Evolutionary conservation across 176 grass and related monocot species (phyloP).

Genomic region (Oryza punctata): DNA sequence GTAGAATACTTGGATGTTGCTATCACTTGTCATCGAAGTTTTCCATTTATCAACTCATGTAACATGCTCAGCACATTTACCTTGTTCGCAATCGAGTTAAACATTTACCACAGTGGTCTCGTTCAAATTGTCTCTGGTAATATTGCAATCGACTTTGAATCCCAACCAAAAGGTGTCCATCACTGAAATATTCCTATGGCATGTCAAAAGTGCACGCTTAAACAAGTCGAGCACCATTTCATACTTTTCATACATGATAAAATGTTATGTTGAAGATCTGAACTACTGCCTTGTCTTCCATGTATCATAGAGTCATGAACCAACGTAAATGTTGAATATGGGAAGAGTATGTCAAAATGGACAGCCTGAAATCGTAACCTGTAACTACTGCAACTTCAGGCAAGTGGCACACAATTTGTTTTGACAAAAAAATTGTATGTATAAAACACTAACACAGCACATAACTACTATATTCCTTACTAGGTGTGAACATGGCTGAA

Average conservation of each 20-base stretch:
- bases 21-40: not conserved
- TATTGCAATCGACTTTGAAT: conserved; percentile 13
- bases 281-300: not conserved
- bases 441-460: conserved; percentile 16
- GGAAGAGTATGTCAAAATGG: not conserved
- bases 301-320: not conserved
- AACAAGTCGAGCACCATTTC: not conserved
- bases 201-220: not conserved
- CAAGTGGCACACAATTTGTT: not conserved
- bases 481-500: conserved; percentile 12
- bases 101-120: not conserved
- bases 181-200: not conserved
- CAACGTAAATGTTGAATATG: not conserved
- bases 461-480: conserved; percentile 38
- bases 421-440: not conserved
- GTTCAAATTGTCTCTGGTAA: not conserved
- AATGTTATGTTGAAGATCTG: not conserved
- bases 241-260: not conserved
- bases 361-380: not conserved
- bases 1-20: not conserved
- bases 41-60: conserved; percentile 17
- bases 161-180: not conserved
- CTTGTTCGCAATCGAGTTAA: not conserved
- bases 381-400: not conserved
- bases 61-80: not conserved